A percentile compares a stretch with the other conserved stretches of the same genome.
Evolutionary conservation across 495 filamentous ascomycete species (phyloP).

Genomic region (Amphirosellinia nigrospora): DNA sequence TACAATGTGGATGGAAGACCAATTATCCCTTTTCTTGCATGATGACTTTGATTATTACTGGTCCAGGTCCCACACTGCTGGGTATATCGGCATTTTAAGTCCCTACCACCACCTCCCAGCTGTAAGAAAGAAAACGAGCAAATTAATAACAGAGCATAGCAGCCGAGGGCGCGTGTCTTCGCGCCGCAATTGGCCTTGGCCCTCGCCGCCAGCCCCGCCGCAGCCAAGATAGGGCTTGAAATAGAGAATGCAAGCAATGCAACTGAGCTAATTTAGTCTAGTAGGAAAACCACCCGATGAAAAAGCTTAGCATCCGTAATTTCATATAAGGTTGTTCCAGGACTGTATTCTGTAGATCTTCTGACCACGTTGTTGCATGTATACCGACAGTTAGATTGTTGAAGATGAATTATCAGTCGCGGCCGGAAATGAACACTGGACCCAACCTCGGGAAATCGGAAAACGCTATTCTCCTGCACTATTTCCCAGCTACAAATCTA

Average conservation of each 20-base stretch:
- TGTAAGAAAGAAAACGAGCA: slow-evolving; percentile 2
- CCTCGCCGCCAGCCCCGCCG: not conserved
- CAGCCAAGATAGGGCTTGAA: not conserved
- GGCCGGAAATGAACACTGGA: not conserved
- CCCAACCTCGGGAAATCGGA: not conserved
- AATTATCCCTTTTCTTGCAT: slow-evolving; percentile 1
- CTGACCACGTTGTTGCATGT: not conserved
- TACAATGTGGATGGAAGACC: too few relatives aligned
- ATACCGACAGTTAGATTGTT: too few relatives aligned
- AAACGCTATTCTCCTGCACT: not conserved
- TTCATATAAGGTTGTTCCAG: slow-evolving; percentile 5
- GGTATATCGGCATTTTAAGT: not conserved
- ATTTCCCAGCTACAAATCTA: not conserved
- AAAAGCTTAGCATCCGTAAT: slow-evolving; percentile 13
- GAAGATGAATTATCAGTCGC: too few relatives aligned
- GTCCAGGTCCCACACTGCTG: not conserved
- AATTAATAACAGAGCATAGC: not conserved
- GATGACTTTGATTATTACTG: not conserved
- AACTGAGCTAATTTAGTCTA: not conserved
- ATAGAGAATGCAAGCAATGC: not conserved
- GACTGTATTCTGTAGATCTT: not conserved
- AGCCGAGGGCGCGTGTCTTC: not conserved
- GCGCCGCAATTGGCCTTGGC: not conserved
- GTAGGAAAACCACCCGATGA: not conserved
- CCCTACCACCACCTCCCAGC: too few relatives aligned